Evolutionary conservation across 805 yeast genomes (phyloP), one percentile per base, ranked within the genome.

Genomic region (Komagataella kurtzmanii): DNA sequence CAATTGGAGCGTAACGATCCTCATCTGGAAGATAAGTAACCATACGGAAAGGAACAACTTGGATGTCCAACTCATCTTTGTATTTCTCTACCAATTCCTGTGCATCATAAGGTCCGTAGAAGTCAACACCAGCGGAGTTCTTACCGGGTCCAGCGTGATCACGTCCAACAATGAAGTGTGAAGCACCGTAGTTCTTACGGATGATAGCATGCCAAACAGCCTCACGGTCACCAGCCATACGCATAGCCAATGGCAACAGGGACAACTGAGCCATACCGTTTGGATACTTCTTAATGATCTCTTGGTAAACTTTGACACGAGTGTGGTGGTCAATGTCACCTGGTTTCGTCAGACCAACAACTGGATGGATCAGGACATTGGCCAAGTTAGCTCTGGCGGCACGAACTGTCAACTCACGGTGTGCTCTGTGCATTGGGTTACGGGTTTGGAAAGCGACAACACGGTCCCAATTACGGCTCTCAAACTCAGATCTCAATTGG

Each of bases 391-490:
- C 93, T 62, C 89, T 80, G n/a, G 98, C 97, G 44, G 97, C 98
- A 61, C 97, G 80, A 48, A 90, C 95, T 14, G 98, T 90, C 62
- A 90, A 75, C 69, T 90, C 98, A 67, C 97, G 80, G 69, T 90
- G 98, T 40, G 98, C 98, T 67, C 98, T 82, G 70, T 90, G 98
- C 97, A 90, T 91, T 59, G 98, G 98, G 73, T 90, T 90, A 74
- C 98, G 81, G 46, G 98, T 90, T 73, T 90, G 98, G 83, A 90
- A 90, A 40, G 98, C 98, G 49, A 90, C 98, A 52, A 90, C 86
- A 61, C 81, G 76, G 61, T 80, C 77, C 97, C 97, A 90, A 58
- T 87, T 84, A 65, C 85, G 81, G 61, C 79, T 77, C 55, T 71
- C 67, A 63, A 91, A 91, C 72, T 90, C 96, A 21, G 81, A 70